Base-by-base conservation (phyloP, 179 eudicot species). In the Vitellaria paradoxa region DNA sequence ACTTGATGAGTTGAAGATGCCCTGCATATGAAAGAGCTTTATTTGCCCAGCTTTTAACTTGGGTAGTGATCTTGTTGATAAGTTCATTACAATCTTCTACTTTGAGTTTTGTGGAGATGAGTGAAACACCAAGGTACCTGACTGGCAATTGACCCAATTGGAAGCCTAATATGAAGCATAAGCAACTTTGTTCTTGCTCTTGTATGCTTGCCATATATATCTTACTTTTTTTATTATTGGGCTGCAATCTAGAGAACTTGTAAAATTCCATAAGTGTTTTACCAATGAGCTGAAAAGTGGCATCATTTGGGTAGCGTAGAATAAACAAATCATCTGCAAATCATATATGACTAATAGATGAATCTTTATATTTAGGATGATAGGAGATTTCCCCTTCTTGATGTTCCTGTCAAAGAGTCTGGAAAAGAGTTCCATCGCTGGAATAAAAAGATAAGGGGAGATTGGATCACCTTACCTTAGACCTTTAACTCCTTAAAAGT, bases 251-350 rank as follows among this genome's bases (percentile, higher is more conserved):
- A 24, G 68, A 26, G 4, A 23, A 26, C 68, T 66, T 66, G 49
- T 66, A 11, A 37, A 66, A 17, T 21, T 42, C 70, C 70, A 66
- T 37, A 66, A 40, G 68, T 26, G 49, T 40, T 9, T 17, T 30
- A 30, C 47, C 4, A 18, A 42, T 9, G 14, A 66, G 2, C 42
- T 37, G 21, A 66, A 66, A 37, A 8, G 50, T 15, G 1, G 13
- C 9, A 40, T 7, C 18, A n/a, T 37, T 18, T 10, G 70, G 50
- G 18, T 14, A 13, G 37, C 50, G 7, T 37, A 40, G 8, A 0
- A 66, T 9, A 40, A 66, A 15, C 8, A 66, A 45, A 66, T 66
- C 70, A 66, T 66, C 70, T 14, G 20, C 46, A 65, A 65, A 42
- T 49, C 50, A 66, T 26, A 65, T n/a, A 18, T 15, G 12, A 7